These are phyloP conservation scores for Thraustochytrium sp. DNA, from an alignment of 352 stramenopile species.

Conservation along the genomic window DNA sequence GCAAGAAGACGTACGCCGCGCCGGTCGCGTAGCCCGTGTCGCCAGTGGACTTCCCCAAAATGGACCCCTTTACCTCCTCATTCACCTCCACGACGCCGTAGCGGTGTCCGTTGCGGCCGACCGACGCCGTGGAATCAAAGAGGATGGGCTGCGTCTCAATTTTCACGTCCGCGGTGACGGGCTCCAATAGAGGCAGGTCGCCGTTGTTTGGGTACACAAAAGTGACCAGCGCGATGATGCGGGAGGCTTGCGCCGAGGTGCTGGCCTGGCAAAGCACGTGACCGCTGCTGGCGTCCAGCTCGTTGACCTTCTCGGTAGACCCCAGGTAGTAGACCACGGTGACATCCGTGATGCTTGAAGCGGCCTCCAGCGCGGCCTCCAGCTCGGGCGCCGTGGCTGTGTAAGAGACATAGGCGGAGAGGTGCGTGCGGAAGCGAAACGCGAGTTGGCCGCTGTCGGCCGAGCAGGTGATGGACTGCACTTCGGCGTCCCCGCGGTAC, in stretches of 20 bases:
- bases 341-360: conserved; percentile 68
- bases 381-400: conserved; percentile 61
- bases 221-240: conserved; percentile 23
- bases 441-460: not conserved
- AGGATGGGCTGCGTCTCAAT: not conserved
- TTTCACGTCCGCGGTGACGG: not conserved
- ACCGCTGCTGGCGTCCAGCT: not conserved
- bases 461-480: conserved; percentile 68
- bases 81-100: not conserved
- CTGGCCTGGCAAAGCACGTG: conserved; percentile 13
- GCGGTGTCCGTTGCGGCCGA: not conserved
- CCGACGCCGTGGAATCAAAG: not conserved
- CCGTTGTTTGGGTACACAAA: conserved; percentile 42
- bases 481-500: conserved; percentile 56
- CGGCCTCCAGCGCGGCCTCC: conserved; percentile 66
- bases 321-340: conserved; percentile 22
- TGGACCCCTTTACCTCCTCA: conserved; percentile 2
- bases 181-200: conserved; percentile 20
- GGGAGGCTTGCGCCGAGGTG: not conserved
- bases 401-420: conserved; percentile 59
- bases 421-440: conserved; percentile 25
- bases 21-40: conserved; percentile 33
- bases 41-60: conserved; percentile 10
- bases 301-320: not conserved
- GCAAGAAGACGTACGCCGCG: conserved; percentile 30